Conservation (phyloP, 371 early-diverging fungal genomes). For the Actinomucor elegans region DNA sequence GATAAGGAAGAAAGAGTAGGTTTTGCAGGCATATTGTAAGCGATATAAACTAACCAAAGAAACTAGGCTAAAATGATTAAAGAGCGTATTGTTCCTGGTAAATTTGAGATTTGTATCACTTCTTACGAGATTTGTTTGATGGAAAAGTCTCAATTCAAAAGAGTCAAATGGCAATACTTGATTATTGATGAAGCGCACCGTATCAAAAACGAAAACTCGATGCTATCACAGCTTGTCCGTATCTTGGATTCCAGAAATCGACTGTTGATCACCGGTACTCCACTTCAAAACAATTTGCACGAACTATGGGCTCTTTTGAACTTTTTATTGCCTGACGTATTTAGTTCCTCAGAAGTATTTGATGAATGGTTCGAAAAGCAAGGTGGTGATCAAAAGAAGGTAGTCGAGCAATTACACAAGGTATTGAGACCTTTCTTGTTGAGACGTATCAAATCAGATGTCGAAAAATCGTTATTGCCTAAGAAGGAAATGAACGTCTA, state of each 20-base stretch:
- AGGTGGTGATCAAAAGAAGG: constrained; percentile 80
- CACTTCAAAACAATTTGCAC: constrained; percentile 98
- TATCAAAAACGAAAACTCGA: constrained; percentile 98
- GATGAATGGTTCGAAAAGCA: constrained; percentile 86
- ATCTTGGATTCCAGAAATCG: constrained; percentile 86
- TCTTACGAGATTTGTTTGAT: constrained; percentile 97
- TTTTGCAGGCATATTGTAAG: background rate
- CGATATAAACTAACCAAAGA: background rate
- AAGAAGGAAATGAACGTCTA: constrained; percentile 98
- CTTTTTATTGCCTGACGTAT: constrained; percentile 96
- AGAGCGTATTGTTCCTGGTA: constrained; percentile 54
- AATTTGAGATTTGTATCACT: constrained; percentile 96
- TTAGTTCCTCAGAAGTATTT: constrained; percentile 91
- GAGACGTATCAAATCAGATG: constrained; percentile 98
- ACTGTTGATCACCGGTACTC: constrained; percentile 98
- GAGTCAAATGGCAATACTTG: constrained; percentile 91
- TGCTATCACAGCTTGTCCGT: constrained; percentile 91
- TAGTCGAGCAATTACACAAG: constrained; percentile 91
- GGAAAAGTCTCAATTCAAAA: constrained; percentile 84
- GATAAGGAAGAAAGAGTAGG: constrained; percentile 84
- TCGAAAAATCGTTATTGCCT: constrained; percentile 94
- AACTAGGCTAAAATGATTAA: constrained; percentile 57
- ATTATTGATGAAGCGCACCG: constrained; percentile 99
- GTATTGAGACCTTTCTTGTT: constrained; percentile 95
- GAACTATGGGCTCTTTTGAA: constrained; percentile 99